A percentile compares a stretch with the other conserved stretches of the same genome.
These are phyloP conservation scores for Alternaria panax DNA, from an alignment of 2,329 filamentous ascomycete species.

Conservation along the genomic window DNA sequence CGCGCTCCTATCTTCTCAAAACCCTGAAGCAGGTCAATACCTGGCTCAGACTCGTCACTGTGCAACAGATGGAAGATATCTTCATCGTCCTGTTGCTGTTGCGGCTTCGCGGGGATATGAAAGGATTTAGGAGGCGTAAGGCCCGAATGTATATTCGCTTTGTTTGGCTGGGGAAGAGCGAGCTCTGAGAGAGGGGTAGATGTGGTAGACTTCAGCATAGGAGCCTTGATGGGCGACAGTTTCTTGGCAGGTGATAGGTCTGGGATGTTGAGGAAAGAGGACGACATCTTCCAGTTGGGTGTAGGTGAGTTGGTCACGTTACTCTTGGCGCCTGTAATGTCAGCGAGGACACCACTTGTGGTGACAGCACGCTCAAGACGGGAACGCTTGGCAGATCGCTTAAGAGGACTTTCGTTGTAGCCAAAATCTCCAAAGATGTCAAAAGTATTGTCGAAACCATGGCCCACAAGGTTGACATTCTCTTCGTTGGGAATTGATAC, in stretches of 20 bases:
- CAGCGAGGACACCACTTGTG: conserved; percentile 68
- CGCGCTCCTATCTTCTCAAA: conserved; percentile 74
- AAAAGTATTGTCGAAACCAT: conserved; percentile 60
- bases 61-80: conserved; percentile 66
- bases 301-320: conserved; percentile 51
- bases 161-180: conserved; percentile 25
- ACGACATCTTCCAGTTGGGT: conserved; percentile 46
- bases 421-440: conserved; percentile 66
- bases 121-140: conserved; percentile 42
- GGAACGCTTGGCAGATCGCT: conserved; percentile 64
- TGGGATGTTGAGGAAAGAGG: conserved; percentile 48
- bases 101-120: conserved; percentile 29
- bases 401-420: conserved; percentile 69
- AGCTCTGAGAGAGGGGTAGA: conserved; percentile 32
- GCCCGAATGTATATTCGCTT: conserved; percentile 33
- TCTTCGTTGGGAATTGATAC: conserved; percentile 69
- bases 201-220: conserved; percentile 37
- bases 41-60: conserved; percentile 66
- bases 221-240: conserved; percentile 43
- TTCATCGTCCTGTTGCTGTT: conserved; percentile 54
- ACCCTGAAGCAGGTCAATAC: conserved; percentile 75
- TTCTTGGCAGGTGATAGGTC: conserved; percentile 43
- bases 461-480: conserved; percentile 59
- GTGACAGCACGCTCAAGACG: conserved; percentile 69
- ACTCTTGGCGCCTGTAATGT: conserved; percentile 64